Evolutionary conservation across 2,329 filamentous ascomycete genomes (phyloP), one percentile per base, ranked within the genome.

Genomic region (Byssothecium circinans): DNA sequence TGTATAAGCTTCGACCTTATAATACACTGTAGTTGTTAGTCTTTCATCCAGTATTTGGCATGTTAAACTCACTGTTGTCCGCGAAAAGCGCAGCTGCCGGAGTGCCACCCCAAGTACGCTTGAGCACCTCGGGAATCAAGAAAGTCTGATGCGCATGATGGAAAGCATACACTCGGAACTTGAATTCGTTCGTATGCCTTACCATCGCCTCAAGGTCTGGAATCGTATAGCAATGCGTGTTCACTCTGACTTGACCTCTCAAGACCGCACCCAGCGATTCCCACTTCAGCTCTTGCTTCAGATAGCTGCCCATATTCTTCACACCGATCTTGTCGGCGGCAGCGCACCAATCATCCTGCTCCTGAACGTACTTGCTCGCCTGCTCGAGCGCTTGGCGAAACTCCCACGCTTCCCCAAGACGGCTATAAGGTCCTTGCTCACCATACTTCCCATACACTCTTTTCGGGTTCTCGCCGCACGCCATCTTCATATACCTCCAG

Each of bases 401-500:
- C 53, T 83, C 79, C 78, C 82, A 88, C 39, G 84, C 85, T 69
- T 88, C 84, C 8, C 86, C 86, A 60, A 88, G 72, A 1, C 86
- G 75, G 51, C 81, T 86, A 45, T 76, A 76, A 0, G 83, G 83
- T 0, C 81, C 79, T 37, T 73, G 73, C 42, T 77, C 74, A 19
- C 81, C 82, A 4, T 71, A 60, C 37, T 73, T 74, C 8, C 83
- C 83, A 50, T 87, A 85, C 0, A 82, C 72, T 1, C 77, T 71
- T 71, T 87, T 87, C 1, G 85, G 74, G 57, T 88, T 88, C 69
- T 88, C 85, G 29, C 85, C 85, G 54, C 85, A 88, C 0, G 86
- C 86, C 85, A 88, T 88, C 72, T 89, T 88, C 77, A 89, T 86
- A 66, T 86, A 88, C 17, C 86, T 77, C 81, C 84, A 86, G 50